Evolutionary conservation across 208 protist genomes (phyloP), one percentile per base, ranked within the genome.

Genomic region (Leptomonas pyrrhocoris): DNA sequence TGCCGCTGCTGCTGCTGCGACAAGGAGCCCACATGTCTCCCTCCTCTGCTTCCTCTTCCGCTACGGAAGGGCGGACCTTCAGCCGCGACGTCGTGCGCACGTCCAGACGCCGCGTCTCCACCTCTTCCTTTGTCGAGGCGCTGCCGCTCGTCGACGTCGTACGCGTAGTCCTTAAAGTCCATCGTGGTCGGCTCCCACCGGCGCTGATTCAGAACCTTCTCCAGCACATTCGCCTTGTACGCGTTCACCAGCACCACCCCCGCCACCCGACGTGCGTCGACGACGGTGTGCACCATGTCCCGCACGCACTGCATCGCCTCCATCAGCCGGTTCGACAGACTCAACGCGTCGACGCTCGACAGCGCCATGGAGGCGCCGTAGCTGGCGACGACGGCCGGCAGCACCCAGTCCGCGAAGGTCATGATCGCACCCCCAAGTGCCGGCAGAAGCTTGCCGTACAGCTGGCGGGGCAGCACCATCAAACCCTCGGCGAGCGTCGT

Each of bases 211-310:
- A 88, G 54, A 27, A 94, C 40, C 27, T 73, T 68, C 53, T 86
- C 80, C 23, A 94, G 68, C 30, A 88, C 73, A 51, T 73, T 82
- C 8, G 85, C 86, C 77, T 94, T 94, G 80, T 94, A 87, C 7
- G 81, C 89, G 62, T 94, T 91, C 43, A 74, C 38, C 71, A 88
- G 55, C 34, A 94, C 71, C 57, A 92, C 73, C 51, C 92, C 89
- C 42, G 65, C 50, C 21, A 94, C 77, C 13, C 80, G 81, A 8
- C 51, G 77, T 1, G 55, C 67, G 54, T 94, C 89, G 1, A 77
- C n/a, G 16, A 82, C 30, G 13, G 68, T 61, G 43, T 78, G 68
- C 18, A 90, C 56, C 9, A 74, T 54, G 43, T 79, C 72, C 23
- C 77, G 43, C 2, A 79, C 66, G n/a, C 73, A 63, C 19, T 57